phyloP scores from a whole-genome alignment of 108 stramenopile species.

The Mayamaea pseudoterrestris region DNA sequence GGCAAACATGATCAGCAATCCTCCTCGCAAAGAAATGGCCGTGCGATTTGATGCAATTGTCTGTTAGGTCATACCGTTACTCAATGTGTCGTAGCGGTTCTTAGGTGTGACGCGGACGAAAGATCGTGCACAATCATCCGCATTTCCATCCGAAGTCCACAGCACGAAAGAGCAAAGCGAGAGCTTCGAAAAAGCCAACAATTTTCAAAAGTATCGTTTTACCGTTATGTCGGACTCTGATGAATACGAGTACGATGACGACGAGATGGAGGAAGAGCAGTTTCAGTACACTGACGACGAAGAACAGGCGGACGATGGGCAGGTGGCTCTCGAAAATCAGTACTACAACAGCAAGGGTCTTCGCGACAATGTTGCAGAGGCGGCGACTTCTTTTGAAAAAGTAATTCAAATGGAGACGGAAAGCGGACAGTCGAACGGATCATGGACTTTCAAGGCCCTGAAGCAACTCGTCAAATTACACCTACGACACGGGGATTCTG shows the following conservation, averaged over 20 bases:
- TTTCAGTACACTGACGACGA: slow-evolving; percentile 90
- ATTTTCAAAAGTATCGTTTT: background rate
- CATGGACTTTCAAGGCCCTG: slow-evolving; percentile 84
- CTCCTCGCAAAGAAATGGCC: no score
- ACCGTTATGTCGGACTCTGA: slow-evolving; percentile 40
- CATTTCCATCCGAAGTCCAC: no score
- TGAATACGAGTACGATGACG: slow-evolving; percentile 40
- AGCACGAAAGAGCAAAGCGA: no score
- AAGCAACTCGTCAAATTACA: slow-evolving; percentile 87
- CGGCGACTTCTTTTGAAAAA: slow-evolving; percentile 56
- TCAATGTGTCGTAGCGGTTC: no score
- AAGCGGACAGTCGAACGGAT: slow-evolving; percentile 32
- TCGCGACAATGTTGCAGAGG: slow-evolving; percentile 52
- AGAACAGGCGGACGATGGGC: slow-evolving; percentile 53
- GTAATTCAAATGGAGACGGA: slow-evolving; percentile 44
- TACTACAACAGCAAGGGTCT: slow-evolving; percentile 89
- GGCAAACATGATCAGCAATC: no score
- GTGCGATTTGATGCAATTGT: no score
- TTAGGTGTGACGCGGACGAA: no score
- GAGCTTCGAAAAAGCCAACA: no score
- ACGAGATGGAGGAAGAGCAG: slow-evolving; percentile 58
- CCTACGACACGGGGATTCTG: slow-evolving; percentile 30
- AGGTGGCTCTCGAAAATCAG: slow-evolving; percentile 77
- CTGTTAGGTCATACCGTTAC: no score
- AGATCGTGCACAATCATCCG: no score